A percentile compares a stretch with the other conserved stretches of the same genome.
Evolutionary conservation across 78 protist genomes (phyloP).

Genomic region (Dictyostelium capitatum): DNA sequence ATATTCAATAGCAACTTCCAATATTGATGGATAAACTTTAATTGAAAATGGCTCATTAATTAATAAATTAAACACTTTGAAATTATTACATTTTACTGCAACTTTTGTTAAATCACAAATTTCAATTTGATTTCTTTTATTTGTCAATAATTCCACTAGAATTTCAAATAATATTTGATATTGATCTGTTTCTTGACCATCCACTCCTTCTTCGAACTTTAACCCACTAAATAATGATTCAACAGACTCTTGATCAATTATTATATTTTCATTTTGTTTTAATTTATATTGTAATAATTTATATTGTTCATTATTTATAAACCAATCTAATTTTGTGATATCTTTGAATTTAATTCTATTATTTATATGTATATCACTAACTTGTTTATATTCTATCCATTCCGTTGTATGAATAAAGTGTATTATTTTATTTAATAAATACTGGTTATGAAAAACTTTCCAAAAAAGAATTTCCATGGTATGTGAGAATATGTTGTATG

Average conservation of each 20-base stretch:
- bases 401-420: neutral
- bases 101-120: neutral
- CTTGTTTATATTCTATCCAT: neutral
- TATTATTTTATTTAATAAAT: too few relatives aligned
- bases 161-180: neutral
- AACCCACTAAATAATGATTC: too few relatives aligned
- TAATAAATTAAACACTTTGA: neutral
- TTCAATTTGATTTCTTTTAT: constrained; percentile 5
- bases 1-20: neutral
- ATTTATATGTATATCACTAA: neutral
- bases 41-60: neutral
- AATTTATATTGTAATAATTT: neutral
- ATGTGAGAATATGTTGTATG: too few relatives aligned
- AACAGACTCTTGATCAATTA: too few relatives aligned
- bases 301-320: neutral
- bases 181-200: neutral
- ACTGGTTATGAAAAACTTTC: too few relatives aligned
- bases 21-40: constrained; percentile 8
- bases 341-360: neutral
- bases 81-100: neutral
- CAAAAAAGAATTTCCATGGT: too few relatives aligned
- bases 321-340: neutral
- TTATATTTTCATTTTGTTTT: neutral
- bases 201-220: too few relatives aligned
- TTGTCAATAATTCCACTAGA: neutral